Evolutionary conservation across 2,329 filamentous ascomycete genomes (phyloP).

Genomic region (Colletotrichum godetiae): DNA sequence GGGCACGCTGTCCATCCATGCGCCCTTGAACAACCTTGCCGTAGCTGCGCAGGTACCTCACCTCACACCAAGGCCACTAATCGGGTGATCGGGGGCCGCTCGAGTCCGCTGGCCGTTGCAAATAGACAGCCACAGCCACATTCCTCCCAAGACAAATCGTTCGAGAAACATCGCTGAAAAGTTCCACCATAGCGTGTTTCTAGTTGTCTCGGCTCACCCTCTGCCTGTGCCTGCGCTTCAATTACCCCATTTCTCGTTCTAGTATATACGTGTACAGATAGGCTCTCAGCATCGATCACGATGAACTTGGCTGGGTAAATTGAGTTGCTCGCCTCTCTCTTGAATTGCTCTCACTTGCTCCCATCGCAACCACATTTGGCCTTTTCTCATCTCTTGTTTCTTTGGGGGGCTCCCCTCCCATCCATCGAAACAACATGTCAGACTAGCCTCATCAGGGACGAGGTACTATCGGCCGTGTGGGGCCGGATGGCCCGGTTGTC

Average conservation of each 20-base stretch:
- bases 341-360: background rate
- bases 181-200: conserved; percentile 7
- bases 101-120: background rate
- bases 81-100: background rate
- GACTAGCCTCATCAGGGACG: background rate
- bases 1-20: background rate
- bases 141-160: background rate
- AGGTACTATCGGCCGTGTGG: too few species aligned
- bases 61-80: background rate
- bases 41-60: background rate
- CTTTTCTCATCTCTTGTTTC: background rate
- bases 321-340: too few species aligned
- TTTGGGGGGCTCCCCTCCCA: too few species aligned
- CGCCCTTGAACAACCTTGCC: background rate
- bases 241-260: background rate
- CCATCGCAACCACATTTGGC: background rate
- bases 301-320: background rate
- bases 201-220: background rate
- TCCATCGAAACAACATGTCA: background rate
- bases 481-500: background rate
- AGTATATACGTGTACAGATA: background rate
- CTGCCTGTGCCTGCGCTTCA: background rate
- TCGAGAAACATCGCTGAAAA: conserved; percentile 4
- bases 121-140: background rate
- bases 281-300: background rate